These are phyloP conservation scores for Raddia guianensis DNA, from an alignment of 176 grass and related monocot genomes.

Conservation along the genomic window DNA sequence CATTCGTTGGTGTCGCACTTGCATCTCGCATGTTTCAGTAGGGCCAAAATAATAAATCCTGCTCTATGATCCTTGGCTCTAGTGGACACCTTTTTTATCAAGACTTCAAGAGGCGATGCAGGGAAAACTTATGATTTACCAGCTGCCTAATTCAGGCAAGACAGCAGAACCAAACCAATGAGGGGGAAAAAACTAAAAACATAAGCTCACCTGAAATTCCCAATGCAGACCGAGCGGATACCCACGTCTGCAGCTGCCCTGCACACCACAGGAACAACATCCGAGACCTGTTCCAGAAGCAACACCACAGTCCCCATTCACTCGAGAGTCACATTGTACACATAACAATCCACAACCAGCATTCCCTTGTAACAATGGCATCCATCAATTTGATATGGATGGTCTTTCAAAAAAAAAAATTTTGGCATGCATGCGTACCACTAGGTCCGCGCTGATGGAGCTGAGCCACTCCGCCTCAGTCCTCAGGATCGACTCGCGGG, in stretches of 20 bases:
- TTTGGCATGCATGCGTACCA: constrained; percentile 39
- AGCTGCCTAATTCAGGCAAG: constrained; percentile 10
- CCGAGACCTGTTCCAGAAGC: constrained; percentile 56
- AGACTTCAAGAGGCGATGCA: background rate
- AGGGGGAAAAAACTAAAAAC: too few species aligned
- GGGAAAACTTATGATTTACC: background rate
- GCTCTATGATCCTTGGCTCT: background rate
- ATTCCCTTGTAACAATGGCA: background rate
- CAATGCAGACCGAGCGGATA: constrained; percentile 67
- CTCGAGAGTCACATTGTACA: background rate
- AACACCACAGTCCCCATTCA: background rate
- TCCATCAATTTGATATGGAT: background rate
- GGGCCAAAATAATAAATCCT: background rate
- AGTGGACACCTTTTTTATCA: background rate
- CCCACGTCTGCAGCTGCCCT: constrained; percentile 70
- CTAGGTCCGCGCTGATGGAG: constrained; percentile 73
- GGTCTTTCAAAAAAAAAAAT: too few species aligned
- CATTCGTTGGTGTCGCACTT: background rate
- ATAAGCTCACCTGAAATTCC: constrained; percentile 78
- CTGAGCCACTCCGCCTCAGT: constrained; percentile 75
- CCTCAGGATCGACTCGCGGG: constrained; percentile 70
- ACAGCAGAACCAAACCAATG: constrained; percentile 17
- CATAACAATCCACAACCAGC: background rate
- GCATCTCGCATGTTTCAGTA: background rate
- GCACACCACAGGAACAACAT: constrained; percentile 82